phyloP scores from a whole-genome alignment of 148 eudicot species.

The Rhododendron williamsianum region DNA sequence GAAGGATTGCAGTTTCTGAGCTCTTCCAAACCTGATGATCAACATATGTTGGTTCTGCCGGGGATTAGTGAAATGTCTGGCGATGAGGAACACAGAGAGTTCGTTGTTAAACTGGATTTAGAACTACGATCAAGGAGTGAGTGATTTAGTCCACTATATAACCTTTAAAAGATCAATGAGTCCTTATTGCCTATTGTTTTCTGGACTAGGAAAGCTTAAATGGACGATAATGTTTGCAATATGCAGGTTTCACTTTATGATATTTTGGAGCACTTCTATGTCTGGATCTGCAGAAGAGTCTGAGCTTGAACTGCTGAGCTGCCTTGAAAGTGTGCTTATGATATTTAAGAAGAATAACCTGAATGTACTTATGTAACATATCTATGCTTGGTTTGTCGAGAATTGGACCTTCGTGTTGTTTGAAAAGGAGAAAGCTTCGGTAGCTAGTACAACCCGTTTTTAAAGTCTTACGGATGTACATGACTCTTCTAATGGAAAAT shows the following conservation, averaged over 20 bases:
- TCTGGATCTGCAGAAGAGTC: slow-evolving; percentile 39
- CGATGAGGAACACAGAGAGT: slow-evolving; percentile 38
- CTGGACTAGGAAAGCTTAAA: not conserved
- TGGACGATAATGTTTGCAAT: not conserved
- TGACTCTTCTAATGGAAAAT: not conserved
- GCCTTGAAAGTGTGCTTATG: slow-evolving; percentile 52
- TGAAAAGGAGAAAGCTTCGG: not conserved
- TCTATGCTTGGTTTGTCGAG: not conserved
- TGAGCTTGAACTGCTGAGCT: slow-evolving; percentile 35
- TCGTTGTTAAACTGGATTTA: slow-evolving; percentile 41
- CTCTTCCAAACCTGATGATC: slow-evolving; percentile 62
- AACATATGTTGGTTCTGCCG: slow-evolving; percentile 55
- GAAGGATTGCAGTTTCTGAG: slow-evolving; percentile 59
- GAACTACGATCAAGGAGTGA: slow-evolving; percentile 51
- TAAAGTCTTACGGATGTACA: not conserved
- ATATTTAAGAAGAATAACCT: slow-evolving; percentile 54
- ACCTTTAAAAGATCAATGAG: not conserved
- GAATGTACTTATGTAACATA: slow-evolving; percentile 39
- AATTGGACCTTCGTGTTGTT: not conserved
- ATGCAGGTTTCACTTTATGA: slow-evolving; percentile 55
- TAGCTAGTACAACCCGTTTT: not conserved
- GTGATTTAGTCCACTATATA: slow-evolving; percentile 11
- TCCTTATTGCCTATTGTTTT: not conserved
- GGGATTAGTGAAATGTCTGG: slow-evolving; percentile 43
- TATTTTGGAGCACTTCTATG: slow-evolving; percentile 40